phyloP scores from a whole-genome alignment of 179 eudicot genomes.

The Patellifolia procumbens region DNA sequence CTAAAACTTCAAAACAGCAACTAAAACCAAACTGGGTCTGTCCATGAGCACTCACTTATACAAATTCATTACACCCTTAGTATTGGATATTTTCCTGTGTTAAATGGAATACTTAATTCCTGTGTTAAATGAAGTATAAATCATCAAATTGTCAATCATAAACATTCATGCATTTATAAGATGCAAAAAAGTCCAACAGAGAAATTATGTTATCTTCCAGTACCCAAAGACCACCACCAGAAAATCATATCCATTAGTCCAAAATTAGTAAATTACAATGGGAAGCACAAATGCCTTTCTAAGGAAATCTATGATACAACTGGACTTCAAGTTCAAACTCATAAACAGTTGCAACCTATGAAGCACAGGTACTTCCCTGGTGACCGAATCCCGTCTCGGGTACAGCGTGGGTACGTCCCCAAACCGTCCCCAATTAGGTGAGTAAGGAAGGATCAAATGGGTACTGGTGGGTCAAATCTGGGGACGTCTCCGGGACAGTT shows the following conservation, averaged over 20 bases:
- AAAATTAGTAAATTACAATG: neutral
- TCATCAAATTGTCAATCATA: neutral
- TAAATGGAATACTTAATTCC: neutral
- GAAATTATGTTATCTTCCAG: neutral
- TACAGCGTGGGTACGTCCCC: too few species aligned
- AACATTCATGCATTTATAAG: neutral
- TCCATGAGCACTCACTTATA: neutral
- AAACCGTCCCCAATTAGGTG: too few species aligned
- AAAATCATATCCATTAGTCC: neutral
- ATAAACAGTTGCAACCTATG: neutral
- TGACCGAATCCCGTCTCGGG: too few species aligned
- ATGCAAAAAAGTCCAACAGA: neutral
- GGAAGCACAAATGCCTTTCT: neutral
- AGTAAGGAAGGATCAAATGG: too few species aligned
- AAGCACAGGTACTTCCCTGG: too few species aligned
- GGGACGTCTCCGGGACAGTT: too few species aligned
- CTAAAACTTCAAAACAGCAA: neutral
- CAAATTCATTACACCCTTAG: neutral
- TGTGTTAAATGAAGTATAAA: too few species aligned
- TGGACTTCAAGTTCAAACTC: neutral
- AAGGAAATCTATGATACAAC: neutral
- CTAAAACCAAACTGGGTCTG: neutral
- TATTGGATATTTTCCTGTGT: neutral
- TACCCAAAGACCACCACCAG: neutral
- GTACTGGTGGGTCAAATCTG: too few species aligned